These are phyloP conservation scores for Diaporthe sp. DNA, from an alignment of 2,329 filamentous ascomycete genomes.

Conservation along the genomic window DNA sequence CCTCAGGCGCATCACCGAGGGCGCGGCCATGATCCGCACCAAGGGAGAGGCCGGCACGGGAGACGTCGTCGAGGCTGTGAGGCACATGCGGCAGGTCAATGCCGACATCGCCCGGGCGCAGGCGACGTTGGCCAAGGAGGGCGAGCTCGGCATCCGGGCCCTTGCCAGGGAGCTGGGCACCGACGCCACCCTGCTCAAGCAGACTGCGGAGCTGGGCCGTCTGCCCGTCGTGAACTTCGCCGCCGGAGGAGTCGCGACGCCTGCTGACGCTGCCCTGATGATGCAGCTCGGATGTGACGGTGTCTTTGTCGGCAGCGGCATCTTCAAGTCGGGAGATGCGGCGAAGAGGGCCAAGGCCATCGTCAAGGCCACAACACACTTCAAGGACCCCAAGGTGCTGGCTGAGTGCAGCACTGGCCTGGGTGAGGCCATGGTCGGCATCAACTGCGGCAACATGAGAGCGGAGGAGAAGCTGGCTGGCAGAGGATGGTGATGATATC, in stretches of 20 bases:
- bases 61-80: constrained; percentile 95
- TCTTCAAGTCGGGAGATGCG: constrained; percentile 96
- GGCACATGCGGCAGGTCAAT: constrained; percentile 94
- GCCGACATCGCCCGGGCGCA: constrained; percentile 85
- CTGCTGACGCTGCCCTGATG: constrained; percentile 94
- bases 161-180: constrained; percentile 86
- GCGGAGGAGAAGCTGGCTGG: constrained; percentile 86
- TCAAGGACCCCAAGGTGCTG: constrained; percentile 84
- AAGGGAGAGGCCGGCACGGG: constrained; percentile 98
- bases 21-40: constrained; percentile 98
- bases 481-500: constrained; percentile 78
- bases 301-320: constrained; percentile 96
- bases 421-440: constrained; percentile 98
- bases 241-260: constrained; percentile 98
- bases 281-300: constrained; percentile 99
- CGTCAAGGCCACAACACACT: constrained; percentile 94
- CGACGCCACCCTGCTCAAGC: constrained; percentile 83
- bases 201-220: constrained; percentile 88
- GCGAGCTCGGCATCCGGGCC: constrained; percentile 70
- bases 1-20: constrained; percentile 89
- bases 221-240: constrained; percentile 98
- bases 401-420: constrained; percentile 89
- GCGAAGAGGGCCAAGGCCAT: constrained; percentile 93
- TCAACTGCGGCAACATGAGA: constrained; percentile 85
- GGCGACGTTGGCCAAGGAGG: constrained; percentile 73